A percentile compares a stretch with the other conserved stretches of the same genome.
phyloP scores from a whole-genome alignment of 192 early-diverging fungal species.

The Backusella psychrophila region DNA sequence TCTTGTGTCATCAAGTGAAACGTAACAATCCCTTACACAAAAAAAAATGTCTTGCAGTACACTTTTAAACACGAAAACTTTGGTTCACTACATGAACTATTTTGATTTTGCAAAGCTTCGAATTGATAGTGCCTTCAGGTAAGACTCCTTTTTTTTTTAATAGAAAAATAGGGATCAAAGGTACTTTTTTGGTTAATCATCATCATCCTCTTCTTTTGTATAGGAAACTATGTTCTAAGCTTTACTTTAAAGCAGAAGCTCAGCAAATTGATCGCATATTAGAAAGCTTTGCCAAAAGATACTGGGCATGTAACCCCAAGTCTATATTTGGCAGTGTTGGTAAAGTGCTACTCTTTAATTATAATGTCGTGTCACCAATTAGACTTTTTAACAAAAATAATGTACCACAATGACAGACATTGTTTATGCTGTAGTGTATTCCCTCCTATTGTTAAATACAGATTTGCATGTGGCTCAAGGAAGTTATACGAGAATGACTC shows the following conservation, averaged over 20 bases:
- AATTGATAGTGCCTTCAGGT: conserved; percentile 79
- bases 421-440: conserved; percentile 85
- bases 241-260: conserved; percentile 87
- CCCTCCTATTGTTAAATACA: conserved; percentile 87
- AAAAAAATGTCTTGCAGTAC: conserved; percentile 31
- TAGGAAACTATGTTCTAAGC: conserved; percentile 67
- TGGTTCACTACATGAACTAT: conserved; percentile 72
- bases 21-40: neutral
- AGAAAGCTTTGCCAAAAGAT: conserved; percentile 77
- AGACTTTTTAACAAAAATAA: neutral
- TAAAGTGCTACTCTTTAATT: neutral
- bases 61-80: conserved; percentile 51
- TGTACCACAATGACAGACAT: conserved; percentile 51
- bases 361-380: neutral
- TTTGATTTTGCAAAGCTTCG: conserved; percentile 71
- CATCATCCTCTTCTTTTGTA: neutral
- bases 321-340: conserved; percentile 42
- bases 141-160: neutral
- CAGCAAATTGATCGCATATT: conserved; percentile 92
- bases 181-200: neutral
- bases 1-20: neutral
- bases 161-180: too few relatives aligned
- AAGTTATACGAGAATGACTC: conserved; percentile 69
- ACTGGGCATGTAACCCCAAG: conserved; percentile 79
- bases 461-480: conserved; percentile 88